phyloP scores from a whole-genome alignment of 306 rosid genomes.

The Pyrus betulifolia region DNA sequence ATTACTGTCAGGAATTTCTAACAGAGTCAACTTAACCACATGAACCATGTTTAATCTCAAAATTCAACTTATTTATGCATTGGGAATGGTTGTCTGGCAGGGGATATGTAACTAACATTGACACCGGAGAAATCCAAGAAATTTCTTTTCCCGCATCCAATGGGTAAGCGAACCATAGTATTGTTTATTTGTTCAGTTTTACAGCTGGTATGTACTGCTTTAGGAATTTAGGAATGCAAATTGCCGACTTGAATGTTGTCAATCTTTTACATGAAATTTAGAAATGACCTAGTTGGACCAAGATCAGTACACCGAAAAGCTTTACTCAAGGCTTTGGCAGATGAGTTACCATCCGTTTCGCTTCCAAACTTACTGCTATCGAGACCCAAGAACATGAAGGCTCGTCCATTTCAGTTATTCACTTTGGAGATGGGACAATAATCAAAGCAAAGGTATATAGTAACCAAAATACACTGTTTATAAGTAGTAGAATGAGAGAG shows the following conservation, averaged over 20 bases:
- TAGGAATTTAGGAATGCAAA: background rate
- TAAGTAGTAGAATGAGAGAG: background rate
- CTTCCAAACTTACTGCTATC: conserved; percentile 3
- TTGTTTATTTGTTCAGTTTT: background rate
- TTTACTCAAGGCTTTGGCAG: conserved; percentile 13
- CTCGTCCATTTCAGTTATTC: conserved; percentile 6
- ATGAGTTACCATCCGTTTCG: conserved; percentile 14
- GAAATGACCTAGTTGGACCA: background rate
- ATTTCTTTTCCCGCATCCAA: no score
- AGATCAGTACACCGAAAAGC: conserved; percentile 10
- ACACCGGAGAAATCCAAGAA: background rate
- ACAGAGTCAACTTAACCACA: no score
- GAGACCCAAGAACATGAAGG: background rate
- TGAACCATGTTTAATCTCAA: no score
- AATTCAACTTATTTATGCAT: no score
- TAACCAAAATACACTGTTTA: background rate
- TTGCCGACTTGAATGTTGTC: background rate
- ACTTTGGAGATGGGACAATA: conserved; percentile 4
- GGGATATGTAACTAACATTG: background rate
- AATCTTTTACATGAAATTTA: background rate
- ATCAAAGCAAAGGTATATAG: conserved; percentile 14
- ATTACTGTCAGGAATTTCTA: no score
- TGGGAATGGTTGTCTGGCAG: background rate
- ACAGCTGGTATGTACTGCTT: background rate
- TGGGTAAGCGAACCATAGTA: background rate